A percentile compares a stretch with the other conserved stretches of the same genome.
phyloP scores from a whole-genome alignment of 2,329 filamentous ascomycete species.

The Curvularia eragrostidis region DNA sequence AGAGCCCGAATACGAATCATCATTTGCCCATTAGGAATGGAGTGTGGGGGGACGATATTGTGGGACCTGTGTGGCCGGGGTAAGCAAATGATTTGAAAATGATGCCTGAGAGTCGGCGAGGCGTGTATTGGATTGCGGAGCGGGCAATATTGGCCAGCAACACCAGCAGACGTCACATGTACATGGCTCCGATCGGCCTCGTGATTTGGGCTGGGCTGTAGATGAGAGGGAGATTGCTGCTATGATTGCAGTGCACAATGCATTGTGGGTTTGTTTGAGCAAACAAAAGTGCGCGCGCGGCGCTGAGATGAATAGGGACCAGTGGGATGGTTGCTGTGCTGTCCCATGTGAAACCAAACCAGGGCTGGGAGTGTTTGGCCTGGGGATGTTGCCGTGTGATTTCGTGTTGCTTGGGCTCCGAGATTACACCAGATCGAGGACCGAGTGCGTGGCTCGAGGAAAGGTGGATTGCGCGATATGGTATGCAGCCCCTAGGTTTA shows the following conservation, averaged over 20 bases:
- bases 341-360: slow-evolving; percentile 6
- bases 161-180: slow-evolving; percentile 4
- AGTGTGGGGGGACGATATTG: slow-evolving; percentile 1
- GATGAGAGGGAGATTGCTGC: neutral
- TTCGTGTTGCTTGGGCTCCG: slow-evolving; percentile 1
- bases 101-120: slow-evolving; percentile 15
- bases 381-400: slow-evolving; percentile 10
- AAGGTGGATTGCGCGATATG: slow-evolving; percentile 8
- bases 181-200: slow-evolving; percentile 1
- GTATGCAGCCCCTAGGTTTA: slow-evolving; percentile 8
- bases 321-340: neutral
- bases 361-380: slow-evolving; percentile 9
- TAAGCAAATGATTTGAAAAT: slow-evolving; percentile 10
- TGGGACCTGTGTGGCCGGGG: neutral
- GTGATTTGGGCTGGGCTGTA: neutral
- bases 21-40: slow-evolving; percentile 2
- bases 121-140: slow-evolving; percentile 4
- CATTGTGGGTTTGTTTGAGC: neutral
- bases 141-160: slow-evolving; percentile 9
- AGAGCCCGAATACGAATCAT: slow-evolving; percentile 2
- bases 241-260: neutral
- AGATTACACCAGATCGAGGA: slow-evolving; percentile 7
- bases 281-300: neutral
- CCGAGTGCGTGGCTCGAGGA: slow-evolving; percentile 3
- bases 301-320: neutral